Conservation (phyloP, 73 alveolate species). For the Paramecium caudatum region DNA sequence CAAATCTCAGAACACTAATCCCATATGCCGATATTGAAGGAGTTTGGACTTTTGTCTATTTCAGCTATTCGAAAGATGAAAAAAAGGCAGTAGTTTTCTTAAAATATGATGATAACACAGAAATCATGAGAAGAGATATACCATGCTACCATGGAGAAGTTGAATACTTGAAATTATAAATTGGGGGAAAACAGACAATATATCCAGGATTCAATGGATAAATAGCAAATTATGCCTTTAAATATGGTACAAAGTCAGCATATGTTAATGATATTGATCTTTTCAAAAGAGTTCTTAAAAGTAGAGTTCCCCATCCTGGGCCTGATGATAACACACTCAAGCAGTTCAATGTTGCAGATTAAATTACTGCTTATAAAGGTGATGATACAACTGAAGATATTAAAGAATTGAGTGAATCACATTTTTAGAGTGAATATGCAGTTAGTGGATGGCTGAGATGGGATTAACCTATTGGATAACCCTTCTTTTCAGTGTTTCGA, state of each 20-base stretch:
- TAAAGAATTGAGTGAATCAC: background rate
- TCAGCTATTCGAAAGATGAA: constrained; percentile 1
- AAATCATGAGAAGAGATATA: background rate
- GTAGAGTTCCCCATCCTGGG: constrained; percentile 20
- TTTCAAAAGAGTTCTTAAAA: background rate
- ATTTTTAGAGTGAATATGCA: constrained; percentile 42
- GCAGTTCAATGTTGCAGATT: background rate
- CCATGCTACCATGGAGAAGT: constrained; percentile 3
- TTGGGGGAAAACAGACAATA: constrained; percentile 14
- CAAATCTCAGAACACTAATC: background rate
- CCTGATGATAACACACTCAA: constrained; percentile 5
- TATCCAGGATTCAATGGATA: constrained; percentile 59
- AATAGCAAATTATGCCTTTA: constrained; percentile 44
- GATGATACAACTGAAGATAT: background rate
- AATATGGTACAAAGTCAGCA: background rate
- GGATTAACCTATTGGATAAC: background rate
- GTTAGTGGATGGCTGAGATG: constrained; percentile 60
- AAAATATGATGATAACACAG: constrained; percentile 1
- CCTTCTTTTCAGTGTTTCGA: background rate
- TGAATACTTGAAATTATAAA: background rate
- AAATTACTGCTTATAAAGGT: background rate
- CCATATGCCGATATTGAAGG: constrained; percentile 55
- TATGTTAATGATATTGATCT: background rate
- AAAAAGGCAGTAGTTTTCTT: background rate
- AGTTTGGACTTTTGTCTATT: constrained; percentile 62